Conservation (phyloP, 2,329 filamentous ascomycete species). For the Plectosphaerella sp. region DNA sequence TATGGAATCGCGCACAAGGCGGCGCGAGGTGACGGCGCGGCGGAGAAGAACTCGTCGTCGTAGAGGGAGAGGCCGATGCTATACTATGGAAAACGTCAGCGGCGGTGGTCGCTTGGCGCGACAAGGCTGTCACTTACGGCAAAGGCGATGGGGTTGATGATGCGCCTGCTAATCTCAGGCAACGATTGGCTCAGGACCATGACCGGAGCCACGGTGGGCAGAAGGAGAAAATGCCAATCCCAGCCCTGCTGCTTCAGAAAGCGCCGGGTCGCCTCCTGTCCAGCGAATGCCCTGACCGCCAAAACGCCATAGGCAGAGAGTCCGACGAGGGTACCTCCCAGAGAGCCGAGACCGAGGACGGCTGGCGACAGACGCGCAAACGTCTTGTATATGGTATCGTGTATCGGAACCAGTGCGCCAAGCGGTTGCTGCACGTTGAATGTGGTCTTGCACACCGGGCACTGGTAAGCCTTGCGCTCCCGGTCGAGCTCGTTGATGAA, state of each 20-base stretch:
- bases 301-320: constrained; percentile 49
- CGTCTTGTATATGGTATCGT: constrained; percentile 52
- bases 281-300: constrained; percentile 48
- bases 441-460: constrained; percentile 83
- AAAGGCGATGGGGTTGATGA: background rate
- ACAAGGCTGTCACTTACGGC: background rate
- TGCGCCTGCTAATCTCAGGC: constrained; percentile 29
- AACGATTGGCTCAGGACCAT: constrained; percentile 39
- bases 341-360: constrained; percentile 52
- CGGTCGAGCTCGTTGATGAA: constrained; percentile 90
- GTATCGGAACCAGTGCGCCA: constrained; percentile 66
- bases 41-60: constrained; percentile 39
- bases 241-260: constrained; percentile 7
- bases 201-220: constrained; percentile 42
- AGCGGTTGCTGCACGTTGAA: constrained; percentile 73
- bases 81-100: constrained; percentile 30
- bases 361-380: constrained; percentile 55
- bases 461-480: constrained; percentile 63
- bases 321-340: constrained; percentile 42
- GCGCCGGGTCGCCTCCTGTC: constrained; percentile 28
- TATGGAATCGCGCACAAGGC: constrained; percentile 46
- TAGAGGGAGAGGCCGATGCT: constrained; percentile 37
- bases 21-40: constrained; percentile 50
- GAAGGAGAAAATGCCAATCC: constrained; percentile 16
- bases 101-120: constrained; percentile 1